These are phyloP conservation scores for Tuber magnatum DNA, from an alignment of 495 filamentous ascomycete genomes.

Conservation along the genomic window DNA sequence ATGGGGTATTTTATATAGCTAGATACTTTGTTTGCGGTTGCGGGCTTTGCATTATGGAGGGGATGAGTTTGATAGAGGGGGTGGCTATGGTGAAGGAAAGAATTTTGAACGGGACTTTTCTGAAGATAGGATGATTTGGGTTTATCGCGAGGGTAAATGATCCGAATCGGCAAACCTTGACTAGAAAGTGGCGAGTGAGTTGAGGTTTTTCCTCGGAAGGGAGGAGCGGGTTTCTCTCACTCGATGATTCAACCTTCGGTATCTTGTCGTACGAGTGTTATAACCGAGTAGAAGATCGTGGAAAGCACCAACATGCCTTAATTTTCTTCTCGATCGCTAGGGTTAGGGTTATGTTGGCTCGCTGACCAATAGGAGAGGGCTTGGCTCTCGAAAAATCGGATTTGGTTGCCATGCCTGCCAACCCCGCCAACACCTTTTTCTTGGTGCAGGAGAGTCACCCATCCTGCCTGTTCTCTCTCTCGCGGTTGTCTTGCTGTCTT, in stretches of 20 bases:
- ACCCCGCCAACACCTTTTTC: constrained; percentile 33
- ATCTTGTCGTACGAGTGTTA: too few relatives aligned
- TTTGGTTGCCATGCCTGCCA: constrained; percentile 35
- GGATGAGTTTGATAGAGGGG: neutral
- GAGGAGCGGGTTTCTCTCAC: neutral
- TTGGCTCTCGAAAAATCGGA: constrained; percentile 24
- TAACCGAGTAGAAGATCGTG: constrained; percentile 25
- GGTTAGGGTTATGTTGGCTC: constrained; percentile 7
- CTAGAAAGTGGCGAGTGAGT: neutral
- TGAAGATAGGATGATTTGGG: neutral
- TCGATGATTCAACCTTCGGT: constrained; percentile 17
- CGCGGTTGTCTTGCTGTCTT: constrained; percentile 1
- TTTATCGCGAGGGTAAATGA: neutral
- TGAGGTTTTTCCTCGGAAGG: neutral
- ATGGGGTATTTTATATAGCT: neutral
- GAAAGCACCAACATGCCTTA: constrained; percentile 22
- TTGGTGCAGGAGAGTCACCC: constrained; percentile 14
- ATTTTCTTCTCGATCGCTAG: constrained; percentile 19
- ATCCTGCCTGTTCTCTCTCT: neutral
- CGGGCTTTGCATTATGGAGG: neutral
- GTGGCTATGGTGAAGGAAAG: neutral
- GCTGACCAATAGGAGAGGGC: constrained; percentile 26
- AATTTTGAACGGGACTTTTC: neutral
- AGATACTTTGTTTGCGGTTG: neutral
- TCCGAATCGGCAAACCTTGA: neutral